phyloP scores from a whole-genome alignment of 148 eudicot species.

The Dianthus caryophyllus region DNA sequence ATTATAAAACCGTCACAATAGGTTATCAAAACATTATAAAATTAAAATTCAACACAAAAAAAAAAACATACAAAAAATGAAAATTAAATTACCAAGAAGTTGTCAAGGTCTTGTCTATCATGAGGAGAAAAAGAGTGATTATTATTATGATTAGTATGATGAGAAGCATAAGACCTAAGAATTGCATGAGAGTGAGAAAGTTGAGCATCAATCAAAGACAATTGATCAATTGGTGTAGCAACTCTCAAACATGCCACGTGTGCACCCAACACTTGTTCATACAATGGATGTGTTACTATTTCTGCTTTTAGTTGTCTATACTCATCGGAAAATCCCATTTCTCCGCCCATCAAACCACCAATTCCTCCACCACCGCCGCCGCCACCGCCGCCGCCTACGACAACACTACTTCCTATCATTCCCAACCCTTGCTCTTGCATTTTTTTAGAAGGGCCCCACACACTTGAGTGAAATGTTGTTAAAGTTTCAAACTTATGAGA shows the following conservation, averaged over 20 bases:
- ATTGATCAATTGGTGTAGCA: constrained; percentile 93
- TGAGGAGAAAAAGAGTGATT: constrained; percentile 54
- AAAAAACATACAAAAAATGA: too few relatives aligned
- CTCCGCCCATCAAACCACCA: constrained; percentile 34
- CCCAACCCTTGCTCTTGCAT: constrained; percentile 75
- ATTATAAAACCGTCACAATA: too few relatives aligned
- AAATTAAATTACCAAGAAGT: constrained; percentile 50
- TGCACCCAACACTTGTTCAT: constrained; percentile 77
- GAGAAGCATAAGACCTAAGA: constrained; percentile 57
- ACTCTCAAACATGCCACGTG: constrained; percentile 85
- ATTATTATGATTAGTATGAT: too few relatives aligned
- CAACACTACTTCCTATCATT: constrained; percentile 43
- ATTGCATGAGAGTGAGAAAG: constrained; percentile 60
- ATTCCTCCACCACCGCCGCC: constrained; percentile 33
- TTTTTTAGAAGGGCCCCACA: neutral
- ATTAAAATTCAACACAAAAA: too few relatives aligned
- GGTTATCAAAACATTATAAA: too few relatives aligned
- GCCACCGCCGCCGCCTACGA: constrained; percentile 27
- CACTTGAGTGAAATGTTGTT: neutral
- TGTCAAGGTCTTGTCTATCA: constrained; percentile 83
- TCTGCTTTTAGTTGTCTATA: constrained; percentile 54
- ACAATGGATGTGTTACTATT: constrained; percentile 68
- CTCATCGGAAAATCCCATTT: constrained; percentile 19
- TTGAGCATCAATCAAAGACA: constrained; percentile 76
- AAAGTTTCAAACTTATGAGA: neutral